Base-by-base conservation (phyloP, 1,284 basidiomycete genomes). In the Earliella scabrosa region DNA sequence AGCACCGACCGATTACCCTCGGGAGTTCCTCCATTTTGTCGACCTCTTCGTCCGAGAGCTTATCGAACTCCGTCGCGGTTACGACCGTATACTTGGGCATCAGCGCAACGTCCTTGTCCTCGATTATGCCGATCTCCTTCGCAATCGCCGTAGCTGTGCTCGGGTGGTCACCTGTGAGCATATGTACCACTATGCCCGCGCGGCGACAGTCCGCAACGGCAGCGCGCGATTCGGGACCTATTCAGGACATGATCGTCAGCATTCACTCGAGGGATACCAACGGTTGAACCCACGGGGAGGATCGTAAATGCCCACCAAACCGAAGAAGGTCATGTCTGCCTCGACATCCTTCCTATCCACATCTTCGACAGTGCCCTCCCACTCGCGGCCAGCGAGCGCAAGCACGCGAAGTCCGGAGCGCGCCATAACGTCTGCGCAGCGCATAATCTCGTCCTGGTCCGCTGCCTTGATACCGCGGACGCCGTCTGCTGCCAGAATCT, bases 181-280 rank as follows among this genome's bases (percentile, higher is more conserved):
- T 90, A 66, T 84, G 81, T 18, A 86, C 84, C 14, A 81, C 80
- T 63, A 90, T 86, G 16, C 86, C 84, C 27, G 87, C 88, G 45
- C 78, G 74, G 57, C 82, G 79, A 72, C 83, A 88, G 52, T 81
- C 79, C 45, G 78, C 75, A 1, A 91, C 87, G 21, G 88, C 85
- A 11, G 78, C 81, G 2, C 79, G 73, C 3, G 83, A 83, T 65
- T 90, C 86, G 11, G 82, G 82, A 13, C 50, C 50, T 52, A 24
- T 8, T n/a, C n/a, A n/a, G n/a, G n/a, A n/a, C n/a, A n/a, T n/a
- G n/a, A n/a, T n/a, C n/a, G n/a, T n/a, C n/a, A n/a, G n/a, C n/a
- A n/a, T n/a, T n/a, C n/a, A n/a, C n/a, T n/a, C n/a, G n/a, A n/a
- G n/a, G n/a, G n/a, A n/a, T n/a, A n/a, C n/a, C n/a, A n/a, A n/a